Evolutionary conservation across 2,329 filamentous ascomycete genomes (phyloP), one percentile per base, ranked within the genome.

Genomic region (Colletotrichum ledebouriae): DNA sequence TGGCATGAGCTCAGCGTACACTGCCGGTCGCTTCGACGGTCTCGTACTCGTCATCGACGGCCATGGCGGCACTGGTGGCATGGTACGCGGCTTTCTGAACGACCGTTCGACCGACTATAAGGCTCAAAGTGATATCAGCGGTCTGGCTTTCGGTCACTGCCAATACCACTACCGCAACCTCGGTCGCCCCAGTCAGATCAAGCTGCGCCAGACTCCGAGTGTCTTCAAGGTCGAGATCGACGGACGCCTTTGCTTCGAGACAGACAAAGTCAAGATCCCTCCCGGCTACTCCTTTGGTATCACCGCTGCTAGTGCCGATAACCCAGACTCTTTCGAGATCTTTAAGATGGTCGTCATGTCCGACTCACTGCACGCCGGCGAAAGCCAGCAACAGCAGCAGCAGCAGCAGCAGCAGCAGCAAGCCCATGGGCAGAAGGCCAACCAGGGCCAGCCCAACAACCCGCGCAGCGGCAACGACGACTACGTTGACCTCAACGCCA

Each of bases 131-230:
- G 91, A 88, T 74, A 89, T 97, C 15, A 94, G 98, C 80, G 90
- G 88, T 73, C 86, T 98, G 59, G 92, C 95, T 15, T 99, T 99
- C 78, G 96, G 94, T 13, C 94, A 97, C 81, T 99, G 96, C 84
- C 88, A 91, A 75, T 96, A 96, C 78, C 80, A 89, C 52, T 99
- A 98, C 84, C 92, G 96, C 73, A 99, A 99, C 80, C 86, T 97
- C 22, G 96, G 96, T 17, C 88, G 92, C 5, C 91, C 94, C 15
- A 94, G 93, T 53, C 89, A 92, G 74, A 81, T 99, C 75, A 92
- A 92, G 78, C 78, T 99, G 75, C 82, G 81, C 66, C 92, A 93
- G 76, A 87, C 87, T 17, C 79, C 84, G 49, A 84, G 84, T 49
- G 84, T 83, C 61, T 92, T 99, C 76, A 87, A 89, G 73, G 94